Percentiles rank a stretch among this genome's conserved stretches.
These are phyloP conservation scores for Globisporangium yorkense DNA, from an alignment of 352 stramenopile species.

Conservation along the genomic window DNA sequence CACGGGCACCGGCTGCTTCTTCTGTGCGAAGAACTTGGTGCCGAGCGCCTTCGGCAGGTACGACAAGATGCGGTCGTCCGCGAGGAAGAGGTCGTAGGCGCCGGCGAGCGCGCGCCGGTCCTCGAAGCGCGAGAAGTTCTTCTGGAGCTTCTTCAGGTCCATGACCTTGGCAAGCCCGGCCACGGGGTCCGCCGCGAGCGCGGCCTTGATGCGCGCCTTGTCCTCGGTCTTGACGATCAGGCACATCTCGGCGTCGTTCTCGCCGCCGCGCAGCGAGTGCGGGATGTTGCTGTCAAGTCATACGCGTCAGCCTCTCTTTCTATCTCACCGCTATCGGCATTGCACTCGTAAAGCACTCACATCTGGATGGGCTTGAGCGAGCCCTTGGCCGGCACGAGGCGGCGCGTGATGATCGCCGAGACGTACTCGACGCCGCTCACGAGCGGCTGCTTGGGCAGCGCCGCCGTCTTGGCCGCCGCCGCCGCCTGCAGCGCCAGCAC, in stretches of 20 bases:
- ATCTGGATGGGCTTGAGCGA: slow-evolving; percentile 72
- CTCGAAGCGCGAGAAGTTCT: slow-evolving; percentile 75
- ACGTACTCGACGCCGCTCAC: slow-evolving; percentile 52
- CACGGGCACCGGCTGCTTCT: slow-evolving; percentile 76
- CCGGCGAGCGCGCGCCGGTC: slow-evolving; percentile 60
- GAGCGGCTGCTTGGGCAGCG: slow-evolving; percentile 50
- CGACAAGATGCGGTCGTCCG: slow-evolving; percentile 65
- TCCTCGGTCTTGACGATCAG: slow-evolving; percentile 81
- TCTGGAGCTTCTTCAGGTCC: slow-evolving; percentile 77
- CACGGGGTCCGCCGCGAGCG: slow-evolving; percentile 50
- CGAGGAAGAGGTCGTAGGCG: slow-evolving; percentile 77
- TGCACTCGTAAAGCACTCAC: slow-evolving; percentile 15
- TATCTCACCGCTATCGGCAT: too few species aligned
- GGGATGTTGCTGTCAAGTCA: slow-evolving; percentile 38
- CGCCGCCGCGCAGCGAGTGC: slow-evolving; percentile 44
- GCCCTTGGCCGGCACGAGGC: slow-evolving; percentile 56
- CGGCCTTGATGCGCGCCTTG: slow-evolving; percentile 80
- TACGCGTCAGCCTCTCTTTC: not conserved
- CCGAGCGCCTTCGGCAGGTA: slow-evolving; percentile 69
- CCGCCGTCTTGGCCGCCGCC: slow-evolving; percentile 39
- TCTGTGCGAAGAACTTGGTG: slow-evolving; percentile 70
- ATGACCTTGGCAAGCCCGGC: slow-evolving; percentile 64
- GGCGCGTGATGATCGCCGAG: slow-evolving; percentile 71
- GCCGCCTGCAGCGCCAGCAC: slow-evolving; percentile 64
- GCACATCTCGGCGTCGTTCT: slow-evolving; percentile 57